Evolutionary conservation across 2,329 filamentous ascomycete species (phyloP), one percentile per base, ranked within the genome.

Genomic region (Acrocalymma vagum): DNA sequence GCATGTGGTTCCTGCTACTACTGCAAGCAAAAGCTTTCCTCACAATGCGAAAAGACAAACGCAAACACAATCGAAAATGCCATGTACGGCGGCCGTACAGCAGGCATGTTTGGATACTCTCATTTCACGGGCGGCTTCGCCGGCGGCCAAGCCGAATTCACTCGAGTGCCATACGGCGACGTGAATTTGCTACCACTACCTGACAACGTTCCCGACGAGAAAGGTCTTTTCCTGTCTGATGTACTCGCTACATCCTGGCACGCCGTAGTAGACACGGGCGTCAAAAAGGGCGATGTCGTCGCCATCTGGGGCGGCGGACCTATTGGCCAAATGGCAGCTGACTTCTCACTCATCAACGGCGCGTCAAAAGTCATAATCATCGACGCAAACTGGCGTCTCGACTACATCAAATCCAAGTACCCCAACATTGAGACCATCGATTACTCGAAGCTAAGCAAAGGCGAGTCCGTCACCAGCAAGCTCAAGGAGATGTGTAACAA

Each of bases 271-370:
- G 90, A 95, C 60, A 95, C 90, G 0, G 86, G 83, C 2, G 86
- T 95, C n/a, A 85, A 88, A 48, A 77, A 86, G 22, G 83, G 81
- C 9, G 90, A 95, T 55, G 76, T 84, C 2, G 90, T 95, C 2
- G 90, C 88, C 22, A 84, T 95, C 45, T 95, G 89, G 82, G 90
- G 90, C n/a, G 88, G 86, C 0, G 90, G 90, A 0, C 91, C 90
- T 0, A 88, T 95, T 35, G 90, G 91, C 0, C 88, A 89, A 37
- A 95, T 93, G 72, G 83, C 79, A 2, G 87, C 85, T 1, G 76
- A 84, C 26, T 85, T 84, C 65, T 73, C 85, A 0, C 76, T 89
- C 40, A 72, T 82, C n/a, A 83, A 90, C 39, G 88, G 88, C 7
- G 90, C 90, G 0, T 79, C 73, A 29, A 81, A 87, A 46, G 79